A percentile compares a stretch with the other conserved stretches of the same genome.
Evolutionary conservation across 2,329 filamentous ascomycete genomes (phyloP).

Genomic region (Chaetothyriales sp.): DNA sequence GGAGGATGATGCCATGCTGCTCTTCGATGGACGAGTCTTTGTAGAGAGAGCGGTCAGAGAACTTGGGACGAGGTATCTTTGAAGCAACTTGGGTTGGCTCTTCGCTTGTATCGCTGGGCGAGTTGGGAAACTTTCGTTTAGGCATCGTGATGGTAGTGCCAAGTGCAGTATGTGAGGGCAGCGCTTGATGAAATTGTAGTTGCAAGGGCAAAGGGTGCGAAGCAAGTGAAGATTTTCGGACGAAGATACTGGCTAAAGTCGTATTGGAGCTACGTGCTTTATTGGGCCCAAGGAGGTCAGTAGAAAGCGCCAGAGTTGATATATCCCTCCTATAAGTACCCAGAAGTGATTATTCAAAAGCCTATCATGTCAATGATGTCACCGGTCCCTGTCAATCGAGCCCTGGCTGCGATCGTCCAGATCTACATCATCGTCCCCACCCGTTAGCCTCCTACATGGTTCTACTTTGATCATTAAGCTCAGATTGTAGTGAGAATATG

Average conservation of each 20-base stretch:
- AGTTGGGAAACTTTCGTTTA: neutral
- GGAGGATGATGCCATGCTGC: conserved; percentile 50
- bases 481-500: too few relatives aligned
- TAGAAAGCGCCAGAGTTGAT: too few relatives aligned
- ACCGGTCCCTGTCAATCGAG: neutral
- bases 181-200: neutral
- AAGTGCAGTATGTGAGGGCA: neutral
- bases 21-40: conserved; percentile 21
- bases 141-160: neutral
- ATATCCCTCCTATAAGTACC: neutral
- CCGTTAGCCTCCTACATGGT: neutral
- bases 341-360: neutral
- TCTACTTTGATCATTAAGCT: too few relatives aligned
- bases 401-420: neutral
- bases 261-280: neutral
- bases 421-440: neutral
- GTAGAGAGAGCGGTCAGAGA: conserved; percentile 3
- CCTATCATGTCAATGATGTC: neutral
- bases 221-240: neutral
- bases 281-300: neutral
- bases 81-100: neutral
- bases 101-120: neutral
- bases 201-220: neutral
- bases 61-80: neutral
- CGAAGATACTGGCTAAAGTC: neutral